Evolutionary conservation across 331 rosid genomes (phyloP).

Genomic region (Ulmus americana): DNA sequence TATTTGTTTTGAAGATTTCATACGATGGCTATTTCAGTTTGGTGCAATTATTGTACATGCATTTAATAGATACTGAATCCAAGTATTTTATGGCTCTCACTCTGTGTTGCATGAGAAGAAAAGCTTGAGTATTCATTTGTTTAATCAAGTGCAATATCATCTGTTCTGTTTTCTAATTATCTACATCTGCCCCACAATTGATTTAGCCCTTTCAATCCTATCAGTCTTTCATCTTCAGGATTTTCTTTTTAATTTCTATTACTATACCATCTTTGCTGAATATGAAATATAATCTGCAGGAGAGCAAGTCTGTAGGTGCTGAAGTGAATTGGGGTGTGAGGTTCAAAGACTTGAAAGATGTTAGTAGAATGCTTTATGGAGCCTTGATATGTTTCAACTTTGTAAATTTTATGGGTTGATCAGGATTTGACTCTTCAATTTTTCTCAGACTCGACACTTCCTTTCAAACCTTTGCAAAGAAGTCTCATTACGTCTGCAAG

Average conservation of each 20-base stretch:
- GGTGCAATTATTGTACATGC: not conserved
- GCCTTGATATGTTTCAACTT: conserved; percentile 7
- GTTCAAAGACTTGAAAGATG: conserved; percentile 71
- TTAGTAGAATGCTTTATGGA: conserved; percentile 34
- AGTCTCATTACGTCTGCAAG: conserved; percentile 70
- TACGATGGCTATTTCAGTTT: not conserved
- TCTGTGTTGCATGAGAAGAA: not conserved
- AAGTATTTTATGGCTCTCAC: not conserved
- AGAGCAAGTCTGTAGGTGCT: conserved; percentile 80
- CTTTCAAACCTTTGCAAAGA: conserved; percentile 79
- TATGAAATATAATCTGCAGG: conserved; percentile 41
- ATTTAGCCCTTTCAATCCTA: not conserved
- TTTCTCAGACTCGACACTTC: conserved; percentile 62
- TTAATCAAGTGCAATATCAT: not conserved
- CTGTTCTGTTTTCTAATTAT: not conserved
- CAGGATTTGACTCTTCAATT: conserved; percentile 27
- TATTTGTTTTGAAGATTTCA: not conserved
- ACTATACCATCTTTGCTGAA: conserved; percentile 5
- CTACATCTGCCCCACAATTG: not conserved
- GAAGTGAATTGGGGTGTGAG: conserved; percentile 99
- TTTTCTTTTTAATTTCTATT: conserved; percentile 7
- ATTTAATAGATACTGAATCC: not conserved
- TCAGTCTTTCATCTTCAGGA: not conserved
- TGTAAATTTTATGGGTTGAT: conserved; percentile 14
- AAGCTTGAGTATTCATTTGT: not conserved